Evolutionary conservation across 148 eudicot genomes (phyloP), one percentile per base, ranked within the genome.

Genomic region (Gaultheria prostrata): DNA sequence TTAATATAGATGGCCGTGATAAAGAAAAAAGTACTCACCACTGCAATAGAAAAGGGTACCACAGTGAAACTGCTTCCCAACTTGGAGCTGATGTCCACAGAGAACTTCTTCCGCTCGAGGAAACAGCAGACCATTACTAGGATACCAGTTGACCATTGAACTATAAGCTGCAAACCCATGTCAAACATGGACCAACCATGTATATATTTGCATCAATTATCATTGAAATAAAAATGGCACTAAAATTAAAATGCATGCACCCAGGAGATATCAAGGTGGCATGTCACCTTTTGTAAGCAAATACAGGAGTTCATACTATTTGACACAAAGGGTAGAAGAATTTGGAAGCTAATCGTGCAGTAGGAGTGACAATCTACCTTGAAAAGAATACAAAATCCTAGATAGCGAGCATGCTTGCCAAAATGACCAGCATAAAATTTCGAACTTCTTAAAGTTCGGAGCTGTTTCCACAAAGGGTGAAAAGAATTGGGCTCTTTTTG

Each of bases 111-210:
- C 85, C 83, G 93, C 89, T 97, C 95, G n/a, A 95, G 86, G 86
- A 95, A 93, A 84, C 96, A 91, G 89, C 93, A 87, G 79, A 95
- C 82, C 87, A 97, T 84, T 78, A 97, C 98, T 79, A 95, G 89
- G 75, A 97, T 95, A 79, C 99, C 99, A 88, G 95, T 95, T 53
- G 95, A 92, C 95, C 99, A 95, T 84, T 97, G 98, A 92, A 97
- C 93, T 87, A 97, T 89, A 86, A 97, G 97, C 98, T 97, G 94
- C 93, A 90, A 90, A 83, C 86, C 89, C 92, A 84, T 86, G 85
- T 84, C 87, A 90, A 87, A 84, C 45, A 67, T 50, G 86, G 86
- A 92, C 33, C 86, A 86, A 85, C 57, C 85, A 89, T 77, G 77
- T 84, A 87, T 61, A 84, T 69, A 83, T 63, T 61, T 65, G 71